A percentile compares a stretch with the other conserved stretches of the same genome.
Conservation (phyloP, 2,329 filamentous ascomycete species). For the Didymella sp. region DNA sequence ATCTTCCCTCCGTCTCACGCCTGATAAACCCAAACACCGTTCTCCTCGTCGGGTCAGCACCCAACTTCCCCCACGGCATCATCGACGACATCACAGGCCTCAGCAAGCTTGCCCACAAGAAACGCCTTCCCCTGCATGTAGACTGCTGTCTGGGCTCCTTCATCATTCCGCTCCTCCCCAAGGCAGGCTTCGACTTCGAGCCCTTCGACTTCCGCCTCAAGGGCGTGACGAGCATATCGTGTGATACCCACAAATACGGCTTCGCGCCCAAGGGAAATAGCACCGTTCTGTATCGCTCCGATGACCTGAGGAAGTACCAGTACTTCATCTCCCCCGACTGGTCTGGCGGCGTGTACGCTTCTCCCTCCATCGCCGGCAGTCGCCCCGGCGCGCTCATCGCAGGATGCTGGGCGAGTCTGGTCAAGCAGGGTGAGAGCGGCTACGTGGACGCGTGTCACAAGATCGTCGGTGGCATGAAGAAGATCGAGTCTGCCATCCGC, state of each 20-base stretch:
- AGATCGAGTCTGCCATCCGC: conserved; percentile 75
- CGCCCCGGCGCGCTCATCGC: conserved; percentile 93
- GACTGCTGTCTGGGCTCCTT: conserved; percentile 98
- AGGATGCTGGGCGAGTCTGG: conserved; percentile 91
- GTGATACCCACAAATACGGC: conserved; percentile 98
- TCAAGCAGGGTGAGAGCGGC: conserved; percentile 84
- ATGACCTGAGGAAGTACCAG: conserved; percentile 81
- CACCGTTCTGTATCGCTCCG: conserved; percentile 86
- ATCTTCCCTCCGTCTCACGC: conserved; percentile 76
- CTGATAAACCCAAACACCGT: conserved; percentile 95
- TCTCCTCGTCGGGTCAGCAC: conserved; percentile 89
- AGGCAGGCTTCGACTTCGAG: conserved; percentile 88
- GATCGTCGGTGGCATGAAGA: conserved; percentile 87
- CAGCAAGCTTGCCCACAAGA: conserved; percentile 79
- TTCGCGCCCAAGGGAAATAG: conserved; percentile 98
- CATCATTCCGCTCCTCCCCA: conserved; percentile 87
- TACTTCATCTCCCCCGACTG: conserved; percentile 97
- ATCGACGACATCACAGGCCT: conserved; percentile 92
- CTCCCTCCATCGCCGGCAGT: conserved; percentile 88
- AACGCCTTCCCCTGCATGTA: conserved; percentile 87
- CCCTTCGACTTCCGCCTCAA: conserved; percentile 93
- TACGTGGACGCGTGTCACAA: conserved; percentile 86
- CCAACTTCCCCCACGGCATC: conserved; percentile 98
- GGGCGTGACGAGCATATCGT: conserved; percentile 93
- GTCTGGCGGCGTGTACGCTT: conserved; percentile 95